Percentiles rank a stretch among this genome's conserved stretches.
These are phyloP conservation scores for Sarcocystis neurona DNA, from an alignment of 169 alveolate species.

Conservation along the genomic window DNA sequence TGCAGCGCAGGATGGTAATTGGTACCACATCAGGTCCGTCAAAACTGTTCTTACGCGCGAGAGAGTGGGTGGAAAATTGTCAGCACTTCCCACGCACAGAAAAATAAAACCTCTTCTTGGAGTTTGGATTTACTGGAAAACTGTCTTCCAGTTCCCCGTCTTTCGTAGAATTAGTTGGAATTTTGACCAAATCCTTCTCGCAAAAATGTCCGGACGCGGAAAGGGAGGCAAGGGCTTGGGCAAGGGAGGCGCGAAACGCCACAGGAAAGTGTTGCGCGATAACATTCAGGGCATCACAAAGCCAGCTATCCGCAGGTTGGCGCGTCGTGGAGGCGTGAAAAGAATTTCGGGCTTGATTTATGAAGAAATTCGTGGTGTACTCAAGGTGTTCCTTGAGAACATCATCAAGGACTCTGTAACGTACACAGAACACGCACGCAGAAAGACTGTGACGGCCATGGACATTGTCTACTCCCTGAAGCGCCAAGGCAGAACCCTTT, in stretches of 20 bases:
- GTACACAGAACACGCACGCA: conserved; percentile 99
- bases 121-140: too few relatives aligned
- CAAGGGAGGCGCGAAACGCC: conserved; percentile 98
- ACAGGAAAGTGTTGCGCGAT: conserved; percentile 95
- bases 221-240: conserved; percentile 99
- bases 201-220: conserved; percentile 94
- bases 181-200: background rate
- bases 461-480: conserved; percentile 99
- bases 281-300: conserved; percentile 99
- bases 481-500: conserved; percentile 99
- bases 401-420: conserved; percentile 99
- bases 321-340: conserved; percentile 99
- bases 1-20: too few relatives aligned
- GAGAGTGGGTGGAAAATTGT: too few relatives aligned
- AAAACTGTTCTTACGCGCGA: too few relatives aligned
- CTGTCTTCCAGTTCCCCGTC: too few relatives aligned
- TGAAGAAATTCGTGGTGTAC: conserved; percentile 98
- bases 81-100: too few relatives aligned
- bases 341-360: conserved; percentile 98
- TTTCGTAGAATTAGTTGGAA: too few relatives aligned
- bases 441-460: conserved; percentile 99
- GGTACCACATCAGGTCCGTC: too few relatives aligned
- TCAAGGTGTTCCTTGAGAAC: conserved; percentile 96
- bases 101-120: too few relatives aligned
- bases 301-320: conserved; percentile 99